Evolutionary conservation across 2,329 filamentous ascomycete species (phyloP), one percentile per base, ranked within the genome.

Genomic region (Colletotrichum coccodes): DNA sequence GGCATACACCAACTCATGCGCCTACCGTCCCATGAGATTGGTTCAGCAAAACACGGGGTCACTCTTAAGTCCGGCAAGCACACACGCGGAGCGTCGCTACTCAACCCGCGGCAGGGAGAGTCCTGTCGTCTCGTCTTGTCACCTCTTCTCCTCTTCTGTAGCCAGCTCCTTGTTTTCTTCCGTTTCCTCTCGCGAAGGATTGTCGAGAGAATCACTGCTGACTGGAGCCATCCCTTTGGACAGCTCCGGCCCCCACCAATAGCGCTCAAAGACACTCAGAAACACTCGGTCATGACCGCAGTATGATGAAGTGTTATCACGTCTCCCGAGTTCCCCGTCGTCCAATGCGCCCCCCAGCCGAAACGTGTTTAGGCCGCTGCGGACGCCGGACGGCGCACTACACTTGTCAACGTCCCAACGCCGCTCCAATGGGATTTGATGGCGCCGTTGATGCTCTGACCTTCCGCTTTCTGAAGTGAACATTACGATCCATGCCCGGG

Each of bases 11-110:
- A 58, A 53, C 64, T 63, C 64, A 58, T 52, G 53, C 52, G 44
- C 64, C 60, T 49, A 3, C 38, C 38, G 47, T 68, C 47, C 65
- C 65, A 68, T 61, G 54, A 60, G 65, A 68, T 68, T 68, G 65
- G 65, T 65, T 60, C 65, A 46, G 23, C 49, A 32, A 36, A 42
- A 34, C 56, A 59, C 21, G 9, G 38, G 53, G 36, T 26, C 34
- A 47, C 26, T 28, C 50, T 34, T 42, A 63, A 60, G 64, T 32
- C 59, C 64, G 64, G 44, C 64, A 63, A 52, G 64, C 64, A 67
- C 64, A 34, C 30, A 21, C 40, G 56, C 54, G 44, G 64, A 52
- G 38, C 50, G 40, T 26, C 28, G 49, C 14, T 50, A 26, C 6
- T 26, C 34, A 30, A 49, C 34, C 58, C 26, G 12, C 52, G 8